These are phyloP conservation scores for Aspergillus niger DNA, from an alignment of 2,329 filamentous ascomycete genomes.

Conservation along the genomic window DNA sequence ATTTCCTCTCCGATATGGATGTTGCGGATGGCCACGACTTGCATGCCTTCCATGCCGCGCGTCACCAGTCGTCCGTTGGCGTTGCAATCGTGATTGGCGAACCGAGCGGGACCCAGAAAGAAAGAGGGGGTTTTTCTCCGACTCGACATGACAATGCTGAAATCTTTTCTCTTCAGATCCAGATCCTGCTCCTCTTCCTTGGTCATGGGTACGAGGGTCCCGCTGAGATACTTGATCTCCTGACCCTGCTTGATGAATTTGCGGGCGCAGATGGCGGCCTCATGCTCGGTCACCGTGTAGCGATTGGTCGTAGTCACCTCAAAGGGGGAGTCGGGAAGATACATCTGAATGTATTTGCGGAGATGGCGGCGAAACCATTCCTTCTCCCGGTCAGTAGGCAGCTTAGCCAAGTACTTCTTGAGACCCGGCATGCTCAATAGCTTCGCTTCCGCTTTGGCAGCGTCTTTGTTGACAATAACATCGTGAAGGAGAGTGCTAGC, in stretches of 20 bases:
- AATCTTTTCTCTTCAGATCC: slow-evolving; percentile 81
- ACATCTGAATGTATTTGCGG: slow-evolving; percentile 88
- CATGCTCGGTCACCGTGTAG: slow-evolving; percentile 87
- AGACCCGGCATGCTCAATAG: slow-evolving; percentile 74
- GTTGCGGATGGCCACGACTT: slow-evolving; percentile 79
- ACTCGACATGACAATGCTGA: slow-evolving; percentile 94
- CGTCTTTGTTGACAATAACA: slow-evolving; percentile 74
- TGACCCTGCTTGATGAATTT: slow-evolving; percentile 78
- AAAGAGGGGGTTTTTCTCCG: slow-evolving; percentile 86
- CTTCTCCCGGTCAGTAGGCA: slow-evolving; percentile 76
- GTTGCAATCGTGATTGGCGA: slow-evolving; percentile 95
- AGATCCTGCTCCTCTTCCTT: slow-evolving; percentile 85
- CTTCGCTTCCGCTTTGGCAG: slow-evolving; percentile 68
- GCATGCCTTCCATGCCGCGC: slow-evolving; percentile 80
- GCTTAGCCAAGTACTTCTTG: slow-evolving; percentile 65
- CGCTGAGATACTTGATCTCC: slow-evolving; percentile 84
- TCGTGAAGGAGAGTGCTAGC: slow-evolving; percentile 62
- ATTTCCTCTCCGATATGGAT: slow-evolving; percentile 92
- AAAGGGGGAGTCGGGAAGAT: slow-evolving; percentile 89
- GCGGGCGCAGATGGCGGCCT: slow-evolving; percentile 83
- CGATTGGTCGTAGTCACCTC: slow-evolving; percentile 93
- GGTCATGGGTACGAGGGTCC: slow-evolving; percentile 90
- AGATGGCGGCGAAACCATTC: slow-evolving; percentile 85
- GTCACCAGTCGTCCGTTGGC: slow-evolving; percentile 89
- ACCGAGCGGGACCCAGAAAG: slow-evolving; percentile 92